Evolutionary conservation across 2,329 filamentous ascomycete genomes (phyloP), one percentile per base, ranked within the genome.

Genomic region (Pyrenophora tritici-repentis): DNA sequence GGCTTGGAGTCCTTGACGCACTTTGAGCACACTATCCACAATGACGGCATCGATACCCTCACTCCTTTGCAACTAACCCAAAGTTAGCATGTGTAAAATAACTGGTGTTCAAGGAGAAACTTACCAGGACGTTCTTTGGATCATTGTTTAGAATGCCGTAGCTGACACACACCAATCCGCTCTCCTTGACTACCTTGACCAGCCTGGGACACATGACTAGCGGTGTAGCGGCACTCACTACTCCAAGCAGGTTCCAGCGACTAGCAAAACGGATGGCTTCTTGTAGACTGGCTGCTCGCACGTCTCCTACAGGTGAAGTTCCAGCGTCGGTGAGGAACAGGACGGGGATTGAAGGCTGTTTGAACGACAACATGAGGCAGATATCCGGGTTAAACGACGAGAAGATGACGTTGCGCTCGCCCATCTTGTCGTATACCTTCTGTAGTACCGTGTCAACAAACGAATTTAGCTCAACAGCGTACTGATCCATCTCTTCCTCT

Each of bases 1-100:
- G 3, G 58, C 75, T n/a, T 90, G 94, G 55, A 99, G 81, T 1
- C 91, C 93, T 74, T 96, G 91, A 39, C 93, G 86, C 62, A 99
- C 97, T 34, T 90, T 90, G 24, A 97, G 83, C 3, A 99, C 93
- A 56, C 86, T 94, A 71, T 99, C 94, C 12, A 97, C 94, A 68
- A 99, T 99, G 46, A 99, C 93, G 1, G 94, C 94, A 70, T 99
- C 94, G 55, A 99, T 97, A 40, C 94, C 93, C 75, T 97, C 90
- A 47, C 90, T 89, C 8, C 95, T 90, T 86, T 99, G 94, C 57
- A 88, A 78, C 86, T 92, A 69, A 60, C 62, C 42, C 58, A n/a
- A 1, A 3, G 44, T 63, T 10, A 62, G 43, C n/a, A 17, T 6
- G 16, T 20, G 18, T 13, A 18, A 12, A 18, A 12, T 14, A n/a